A percentile compares a stretch with the other conserved stretches of the same genome.
These are phyloP conservation scores for Lentinula edodes DNA, from an alignment of 768 basidiomycete genomes.

Conservation along the genomic window DNA sequence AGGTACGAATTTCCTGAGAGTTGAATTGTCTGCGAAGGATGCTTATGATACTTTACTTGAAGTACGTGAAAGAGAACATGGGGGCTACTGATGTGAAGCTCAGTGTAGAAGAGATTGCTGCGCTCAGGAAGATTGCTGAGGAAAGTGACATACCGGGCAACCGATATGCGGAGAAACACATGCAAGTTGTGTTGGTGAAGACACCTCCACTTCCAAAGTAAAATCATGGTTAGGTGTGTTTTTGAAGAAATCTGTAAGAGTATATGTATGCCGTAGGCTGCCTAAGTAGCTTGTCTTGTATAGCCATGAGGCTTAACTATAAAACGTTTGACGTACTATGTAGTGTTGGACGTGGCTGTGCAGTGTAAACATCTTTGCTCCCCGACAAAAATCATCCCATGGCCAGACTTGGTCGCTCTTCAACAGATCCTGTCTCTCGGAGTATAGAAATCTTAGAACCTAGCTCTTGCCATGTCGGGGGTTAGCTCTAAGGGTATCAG, in stretches of 20 bases:
- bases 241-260: not conserved
- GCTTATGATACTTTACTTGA: not conserved
- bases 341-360: no score
- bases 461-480: no score
- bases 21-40: not conserved
- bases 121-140: conserved; percentile 29
- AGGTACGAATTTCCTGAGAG: conserved; percentile 15
- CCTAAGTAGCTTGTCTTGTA: no score
- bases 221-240: not conserved
- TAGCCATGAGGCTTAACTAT: no score
- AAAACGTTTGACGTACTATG: no score
- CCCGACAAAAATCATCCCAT: no score
- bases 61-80: conserved; percentile 42
- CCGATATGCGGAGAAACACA: not conserved
- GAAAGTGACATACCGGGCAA: conserved; percentile 7
- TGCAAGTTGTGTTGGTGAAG: not conserved
- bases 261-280: no score
- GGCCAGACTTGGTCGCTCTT: no score
- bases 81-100: conserved; percentile 28
- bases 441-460: no score
- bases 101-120: conserved; percentile 28
- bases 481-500: no score
- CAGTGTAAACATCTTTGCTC: no score
- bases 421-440: no score
- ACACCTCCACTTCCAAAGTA: conserved; percentile 4